phyloP scores from a whole-genome alignment of 768 basidiomycete genomes.

The Mrakia frigida region DNA sequence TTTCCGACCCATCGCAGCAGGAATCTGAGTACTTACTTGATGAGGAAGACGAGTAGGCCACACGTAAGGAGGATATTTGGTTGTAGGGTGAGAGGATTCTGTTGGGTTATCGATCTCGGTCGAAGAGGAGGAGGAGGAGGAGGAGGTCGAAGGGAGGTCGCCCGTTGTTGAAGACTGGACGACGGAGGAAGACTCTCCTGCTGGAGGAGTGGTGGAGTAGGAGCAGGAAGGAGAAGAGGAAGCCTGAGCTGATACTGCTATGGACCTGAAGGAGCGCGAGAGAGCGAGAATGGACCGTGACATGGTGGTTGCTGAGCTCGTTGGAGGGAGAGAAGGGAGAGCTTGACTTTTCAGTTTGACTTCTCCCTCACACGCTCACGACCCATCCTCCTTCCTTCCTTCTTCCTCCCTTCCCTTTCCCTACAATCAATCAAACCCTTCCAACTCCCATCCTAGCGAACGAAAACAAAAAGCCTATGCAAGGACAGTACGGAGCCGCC shows the following conservation, averaged over 20 bases:
- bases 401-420: neutral
- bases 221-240: neutral
- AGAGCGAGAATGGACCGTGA: neutral
- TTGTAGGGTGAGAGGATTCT: neutral
- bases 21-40: neutral
- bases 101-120: neutral
- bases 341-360: neutral
- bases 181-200: neutral
- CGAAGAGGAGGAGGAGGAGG: neutral
- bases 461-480: neutral
- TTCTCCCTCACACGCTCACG: neutral
- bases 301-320: neutral
- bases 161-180: neutral
- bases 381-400: neutral
- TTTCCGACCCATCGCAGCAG: neutral
- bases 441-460: too few species aligned
- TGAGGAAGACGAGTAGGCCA: conserved; percentile 17
- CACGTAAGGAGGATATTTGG: neutral
- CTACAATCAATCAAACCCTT: neutral
- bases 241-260: neutral
- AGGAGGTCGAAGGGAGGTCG: neutral
- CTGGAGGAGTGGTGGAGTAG: conserved; percentile 1
- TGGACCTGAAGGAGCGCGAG: neutral
- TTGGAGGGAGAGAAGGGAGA: neutral
- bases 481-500: neutral